Evolutionary conservation across 306 rosid species (phyloP).

Genomic region (Vigna trinervia): DNA sequence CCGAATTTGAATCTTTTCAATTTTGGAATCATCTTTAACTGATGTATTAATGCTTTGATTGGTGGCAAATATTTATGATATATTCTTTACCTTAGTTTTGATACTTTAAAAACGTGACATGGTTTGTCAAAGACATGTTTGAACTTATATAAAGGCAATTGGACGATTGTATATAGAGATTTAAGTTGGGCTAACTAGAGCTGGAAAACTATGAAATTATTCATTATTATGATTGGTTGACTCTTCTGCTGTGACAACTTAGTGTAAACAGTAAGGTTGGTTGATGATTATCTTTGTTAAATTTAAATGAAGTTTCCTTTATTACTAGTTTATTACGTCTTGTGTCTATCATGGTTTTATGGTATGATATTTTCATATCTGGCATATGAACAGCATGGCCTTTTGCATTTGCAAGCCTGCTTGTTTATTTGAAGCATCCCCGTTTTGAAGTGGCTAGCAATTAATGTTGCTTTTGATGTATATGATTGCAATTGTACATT

Average conservation of each 20-base stretch:
- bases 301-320: constrained; percentile 7
- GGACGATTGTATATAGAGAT: constrained; percentile 30
- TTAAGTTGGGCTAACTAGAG: neutral
- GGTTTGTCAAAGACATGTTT: constrained; percentile 28
- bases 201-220: constrained; percentile 14
- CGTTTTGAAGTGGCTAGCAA: neutral
- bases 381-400: neutral
- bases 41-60: constrained; percentile 45
- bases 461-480: neutral
- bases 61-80: constrained; percentile 39
- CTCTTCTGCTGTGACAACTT: constrained; percentile 8
- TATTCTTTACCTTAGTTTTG: constrained; percentile 27
- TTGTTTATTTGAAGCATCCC: constrained; percentile 20
- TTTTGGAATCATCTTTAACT: constrained; percentile 42
- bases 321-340: neutral
- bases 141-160: constrained; percentile 18
- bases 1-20: constrained; percentile 45
- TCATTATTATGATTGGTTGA: constrained; percentile 25
- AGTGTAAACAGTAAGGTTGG: constrained; percentile 2
- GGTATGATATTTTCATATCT: neutral
- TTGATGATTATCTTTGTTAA: constrained; percentile 6
- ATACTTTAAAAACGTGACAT: constrained; percentile 26
- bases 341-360: neutral
- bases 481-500: neutral
- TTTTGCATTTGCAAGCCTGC: constrained; percentile 2